A percentile compares a stretch with the other conserved stretches of the same genome.
Evolutionary conservation across 1,139 yeast species (phyloP).

Genomic region (Candida sojae): DNA sequence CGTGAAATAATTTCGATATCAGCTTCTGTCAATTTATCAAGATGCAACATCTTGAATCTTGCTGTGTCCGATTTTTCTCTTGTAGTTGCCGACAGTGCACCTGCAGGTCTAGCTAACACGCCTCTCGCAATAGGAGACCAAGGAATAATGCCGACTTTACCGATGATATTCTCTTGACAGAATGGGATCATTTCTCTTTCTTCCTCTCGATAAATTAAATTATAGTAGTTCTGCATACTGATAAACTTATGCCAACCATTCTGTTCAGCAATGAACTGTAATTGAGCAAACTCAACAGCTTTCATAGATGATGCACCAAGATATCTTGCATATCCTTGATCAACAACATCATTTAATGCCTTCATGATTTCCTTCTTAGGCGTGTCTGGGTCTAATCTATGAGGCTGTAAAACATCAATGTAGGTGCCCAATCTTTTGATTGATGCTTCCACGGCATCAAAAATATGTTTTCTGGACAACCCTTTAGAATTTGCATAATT

Average conservation of each 20-base stretch:
- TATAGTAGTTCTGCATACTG: slow-evolving; percentile 61
- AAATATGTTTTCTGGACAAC: slow-evolving; percentile 52
- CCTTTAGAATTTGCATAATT: slow-evolving; percentile 21
- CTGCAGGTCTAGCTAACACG: slow-evolving; percentile 41
- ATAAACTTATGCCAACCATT: slow-evolving; percentile 56
- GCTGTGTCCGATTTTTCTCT: slow-evolving; percentile 13
- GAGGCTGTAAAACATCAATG: slow-evolving; percentile 27
- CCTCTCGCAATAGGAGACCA: slow-evolving; percentile 57
- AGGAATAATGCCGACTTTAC: slow-evolving; percentile 52
- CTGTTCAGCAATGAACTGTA: slow-evolving; percentile 47
- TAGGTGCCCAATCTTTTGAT: slow-evolving; percentile 55
- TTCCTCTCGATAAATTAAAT: slow-evolving; percentile 58
- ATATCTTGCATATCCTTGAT: slow-evolving; percentile 50
- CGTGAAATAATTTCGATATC: slow-evolving; percentile 46
- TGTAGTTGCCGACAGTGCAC: slow-evolving; percentile 5
- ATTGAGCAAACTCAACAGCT: slow-evolving; percentile 6
- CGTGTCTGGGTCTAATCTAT: slow-evolving; percentile 46
- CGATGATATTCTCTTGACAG: slow-evolving; percentile 27
- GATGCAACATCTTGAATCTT: slow-evolving; percentile 7
- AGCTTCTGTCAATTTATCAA: slow-evolving; percentile 12
- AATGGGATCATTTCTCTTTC: slow-evolving; percentile 61
- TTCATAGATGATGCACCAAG: slow-evolving; percentile 18
- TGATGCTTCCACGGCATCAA: slow-evolving; percentile 51
- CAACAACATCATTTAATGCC: slow-evolving; percentile 53
- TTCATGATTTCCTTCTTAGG: slow-evolving; percentile 55